Conservation (phyloP, 805 yeast species). For the Nakazawaea ernobii region DNA sequence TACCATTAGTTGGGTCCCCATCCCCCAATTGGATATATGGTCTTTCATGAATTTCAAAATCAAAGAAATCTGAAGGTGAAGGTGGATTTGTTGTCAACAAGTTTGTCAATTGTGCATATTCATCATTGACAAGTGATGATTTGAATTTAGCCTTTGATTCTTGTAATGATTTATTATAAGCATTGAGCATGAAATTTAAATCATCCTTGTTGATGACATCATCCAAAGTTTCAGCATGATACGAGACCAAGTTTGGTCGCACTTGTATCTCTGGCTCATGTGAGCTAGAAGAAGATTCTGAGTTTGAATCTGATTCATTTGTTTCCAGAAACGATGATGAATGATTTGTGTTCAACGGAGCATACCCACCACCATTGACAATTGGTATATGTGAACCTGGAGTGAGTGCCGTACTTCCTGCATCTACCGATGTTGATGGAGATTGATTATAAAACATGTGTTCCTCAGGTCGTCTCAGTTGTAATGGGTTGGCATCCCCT, state of each 20-base stretch:
- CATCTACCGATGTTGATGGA: background rate
- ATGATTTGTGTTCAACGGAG: background rate
- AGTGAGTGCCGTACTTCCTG: background rate
- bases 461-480: constrained; percentile 1
- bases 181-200: constrained; percentile 8
- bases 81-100: constrained; percentile 29
- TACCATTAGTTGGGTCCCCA: background rate
- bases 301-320: background rate
- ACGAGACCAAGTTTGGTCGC: constrained; percentile 3
- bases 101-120: constrained; percentile 34
- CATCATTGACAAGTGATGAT: constrained; percentile 33
- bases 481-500: background rate
- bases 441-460: constrained; percentile 8
- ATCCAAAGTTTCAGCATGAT: constrained; percentile 2
- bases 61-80: constrained; percentile 24
- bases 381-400: background rate
- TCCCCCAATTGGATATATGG: constrained; percentile 13
- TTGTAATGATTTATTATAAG: constrained; percentile 7
- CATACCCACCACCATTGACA: background rate
- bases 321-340: background rate
- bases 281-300: background rate
- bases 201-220: constrained; percentile 8
- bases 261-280: constrained; percentile 4
- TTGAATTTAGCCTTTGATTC: constrained; percentile 20
- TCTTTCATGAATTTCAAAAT: constrained; percentile 20